Evolutionary conservation across 2,329 filamentous ascomycete genomes (phyloP).

Genomic region (Aspergillus cejpii): DNA sequence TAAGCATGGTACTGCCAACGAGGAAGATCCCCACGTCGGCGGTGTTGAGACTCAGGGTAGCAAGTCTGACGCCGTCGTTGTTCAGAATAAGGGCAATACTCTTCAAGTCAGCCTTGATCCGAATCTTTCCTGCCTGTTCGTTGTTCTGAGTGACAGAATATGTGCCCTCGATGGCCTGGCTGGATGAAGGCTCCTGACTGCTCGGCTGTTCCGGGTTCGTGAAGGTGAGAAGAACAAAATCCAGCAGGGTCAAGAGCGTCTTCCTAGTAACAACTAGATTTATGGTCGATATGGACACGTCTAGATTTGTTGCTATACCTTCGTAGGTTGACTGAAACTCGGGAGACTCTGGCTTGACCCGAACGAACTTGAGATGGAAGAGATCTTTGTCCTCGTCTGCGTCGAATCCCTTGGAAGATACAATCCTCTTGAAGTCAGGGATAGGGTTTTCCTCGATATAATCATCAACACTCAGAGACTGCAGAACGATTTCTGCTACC

Average conservation of each 20-base stretch:
- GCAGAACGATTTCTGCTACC: conserved; percentile 82
- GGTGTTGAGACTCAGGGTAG: conserved; percentile 85
- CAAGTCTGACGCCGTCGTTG: conserved; percentile 91
- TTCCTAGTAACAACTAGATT: conserved; percentile 90
- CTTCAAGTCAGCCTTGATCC: conserved; percentile 88
- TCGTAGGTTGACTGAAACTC: conserved; percentile 91
- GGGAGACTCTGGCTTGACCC: conserved; percentile 82
- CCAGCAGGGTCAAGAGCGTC: conserved; percentile 82
- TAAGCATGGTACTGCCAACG: conserved; percentile 74
- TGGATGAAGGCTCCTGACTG: conserved; percentile 28
- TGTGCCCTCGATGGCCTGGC: conserved; percentile 25
- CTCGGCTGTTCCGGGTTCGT: conserved; percentile 54
- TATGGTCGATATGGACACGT: conserved; percentile 87
- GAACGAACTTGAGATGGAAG: conserved; percentile 80
- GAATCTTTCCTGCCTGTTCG: conserved; percentile 63
- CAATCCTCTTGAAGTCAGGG: conserved; percentile 90
- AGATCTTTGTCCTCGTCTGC: conserved; percentile 69
- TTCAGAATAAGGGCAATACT: conserved; percentile 92
- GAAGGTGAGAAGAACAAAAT: conserved; percentile 92
- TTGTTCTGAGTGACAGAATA: conserved; percentile 22
- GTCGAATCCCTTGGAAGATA: conserved; percentile 76
- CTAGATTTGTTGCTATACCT: conserved; percentile 86
- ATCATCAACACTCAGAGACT: conserved; percentile 83
- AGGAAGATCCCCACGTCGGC: conserved; percentile 88
- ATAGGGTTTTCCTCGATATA: conserved; percentile 81